Conservation (phyloP, 2,329 filamentous ascomycete genomes). For the Xylariaceae sp. region DNA sequence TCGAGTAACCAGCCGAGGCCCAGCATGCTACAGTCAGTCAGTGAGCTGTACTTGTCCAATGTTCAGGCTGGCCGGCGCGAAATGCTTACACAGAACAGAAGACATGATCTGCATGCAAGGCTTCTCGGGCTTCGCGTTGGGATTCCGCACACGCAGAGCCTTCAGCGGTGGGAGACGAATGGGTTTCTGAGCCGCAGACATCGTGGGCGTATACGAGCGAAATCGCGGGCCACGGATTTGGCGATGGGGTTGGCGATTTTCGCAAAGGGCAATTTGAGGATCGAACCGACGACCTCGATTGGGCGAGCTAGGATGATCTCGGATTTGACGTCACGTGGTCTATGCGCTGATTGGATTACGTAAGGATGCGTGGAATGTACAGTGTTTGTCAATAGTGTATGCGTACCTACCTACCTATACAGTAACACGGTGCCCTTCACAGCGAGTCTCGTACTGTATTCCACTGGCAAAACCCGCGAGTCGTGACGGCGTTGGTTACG, state of each 20-base stretch:
- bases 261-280: background rate
- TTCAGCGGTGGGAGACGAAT: slow-evolving; percentile 55
- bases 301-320: background rate
- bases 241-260: background rate
- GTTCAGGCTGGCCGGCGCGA: background rate
- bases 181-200: slow-evolving; percentile 44
- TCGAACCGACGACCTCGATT: background rate
- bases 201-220: slow-evolving; percentile 24
- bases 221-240: background rate
- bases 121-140: slow-evolving; percentile 45
- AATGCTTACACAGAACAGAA: slow-evolving; percentile 48
- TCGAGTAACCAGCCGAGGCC: slow-evolving; percentile 70
- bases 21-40: slow-evolving; percentile 61
- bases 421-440: too few relatives aligned
- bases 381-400: too few relatives aligned
- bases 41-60: background rate
- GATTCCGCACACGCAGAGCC: slow-evolving; percentile 49
- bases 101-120: slow-evolving; percentile 55
- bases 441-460: too few relatives aligned
- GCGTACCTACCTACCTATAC: too few relatives aligned
- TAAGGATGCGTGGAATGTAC: background rate
- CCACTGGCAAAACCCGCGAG: too few relatives aligned
- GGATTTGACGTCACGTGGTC: slow-evolving; percentile 9
- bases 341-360: background rate
- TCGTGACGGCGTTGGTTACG: too few relatives aligned